Conservation (phyloP, 768 basidiomycete species). For the Boletus sensibilis region DNA sequence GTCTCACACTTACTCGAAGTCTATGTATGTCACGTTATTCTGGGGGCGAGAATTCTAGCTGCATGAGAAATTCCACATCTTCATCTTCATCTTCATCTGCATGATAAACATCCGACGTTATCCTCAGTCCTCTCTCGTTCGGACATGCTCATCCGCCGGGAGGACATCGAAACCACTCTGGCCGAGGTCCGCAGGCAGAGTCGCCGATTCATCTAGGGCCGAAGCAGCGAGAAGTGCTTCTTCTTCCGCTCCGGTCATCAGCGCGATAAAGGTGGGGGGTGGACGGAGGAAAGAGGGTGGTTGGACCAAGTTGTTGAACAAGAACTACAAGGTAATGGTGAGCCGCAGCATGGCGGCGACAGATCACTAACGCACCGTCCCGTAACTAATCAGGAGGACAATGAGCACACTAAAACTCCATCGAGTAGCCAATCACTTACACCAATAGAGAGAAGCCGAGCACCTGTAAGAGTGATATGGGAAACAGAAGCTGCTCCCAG, state of each 20-base stretch:
- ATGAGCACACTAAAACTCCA: slow-evolving; percentile 9
- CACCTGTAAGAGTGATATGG: slow-evolving; percentile 80
- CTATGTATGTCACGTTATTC: background rate
- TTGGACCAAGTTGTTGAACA: slow-evolving; percentile 83
- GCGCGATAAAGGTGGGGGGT: slow-evolving; percentile 30
- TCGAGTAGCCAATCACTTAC: slow-evolving; percentile 47
- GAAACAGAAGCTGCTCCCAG: slow-evolving; percentile 85
- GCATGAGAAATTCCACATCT: too few species aligned
- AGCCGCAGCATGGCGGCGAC: slow-evolving; percentile 5
- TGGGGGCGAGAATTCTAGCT: background rate
- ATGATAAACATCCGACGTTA: background rate
- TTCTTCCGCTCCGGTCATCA: slow-evolving; percentile 52
- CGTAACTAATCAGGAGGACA: slow-evolving; percentile 54
- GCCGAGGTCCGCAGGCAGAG: slow-evolving; percentile 77
- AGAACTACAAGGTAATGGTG: slow-evolving; percentile 50
- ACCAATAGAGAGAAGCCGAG: slow-evolving; percentile 85
- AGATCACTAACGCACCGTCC: slow-evolving; percentile 56
- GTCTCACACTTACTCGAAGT: background rate
- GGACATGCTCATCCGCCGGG: slow-evolving; percentile 44
- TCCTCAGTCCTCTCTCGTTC: slow-evolving; percentile 16
- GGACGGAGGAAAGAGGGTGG: slow-evolving; percentile 61
- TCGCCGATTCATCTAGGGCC: slow-evolving; percentile 76
- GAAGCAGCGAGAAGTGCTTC: slow-evolving; percentile 45
- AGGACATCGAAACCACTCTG: slow-evolving; percentile 82
- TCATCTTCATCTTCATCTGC: too few species aligned